Conservation (phyloP, 1,139 yeast genomes). For the Casaregolazyma suthepensis region DNA sequence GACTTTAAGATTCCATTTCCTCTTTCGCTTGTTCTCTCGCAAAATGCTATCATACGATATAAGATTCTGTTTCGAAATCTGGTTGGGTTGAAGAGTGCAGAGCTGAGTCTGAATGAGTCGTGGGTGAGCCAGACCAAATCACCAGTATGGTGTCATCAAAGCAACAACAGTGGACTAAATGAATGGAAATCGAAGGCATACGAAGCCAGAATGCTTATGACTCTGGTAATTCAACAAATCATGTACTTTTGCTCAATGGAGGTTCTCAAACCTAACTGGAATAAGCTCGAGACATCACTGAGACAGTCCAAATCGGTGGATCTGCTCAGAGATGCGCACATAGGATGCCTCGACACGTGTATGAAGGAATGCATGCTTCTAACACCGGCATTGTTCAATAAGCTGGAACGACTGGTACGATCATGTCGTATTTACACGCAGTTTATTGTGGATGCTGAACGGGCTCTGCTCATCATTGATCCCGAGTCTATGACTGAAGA, state of each 20-base stretch:
- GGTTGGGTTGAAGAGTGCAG: conserved; percentile 55
- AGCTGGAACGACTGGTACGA: conserved; percentile 34
- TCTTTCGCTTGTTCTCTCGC: conserved; percentile 63
- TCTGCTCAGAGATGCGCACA: conserved; percentile 45
- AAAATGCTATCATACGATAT: conserved; percentile 68
- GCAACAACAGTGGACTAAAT: conserved; percentile 39
- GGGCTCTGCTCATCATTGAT: conserved; percentile 27
- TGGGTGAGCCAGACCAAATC: conserved; percentile 73
- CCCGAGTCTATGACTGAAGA: conserved; percentile 38
- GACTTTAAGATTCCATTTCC: conserved; percentile 81
- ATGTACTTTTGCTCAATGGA: conserved; percentile 53
- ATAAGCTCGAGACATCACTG: conserved; percentile 34
- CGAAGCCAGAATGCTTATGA: conserved; percentile 56
- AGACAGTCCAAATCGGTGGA: conserved; percentile 42
- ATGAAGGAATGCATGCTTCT: conserved; percentile 66
- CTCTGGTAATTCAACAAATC: conserved; percentile 51
- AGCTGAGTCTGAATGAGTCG: conserved; percentile 52
- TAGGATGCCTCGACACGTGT: conserved; percentile 57
- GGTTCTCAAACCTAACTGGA: conserved; percentile 56
- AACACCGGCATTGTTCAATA: conserved; percentile 47
- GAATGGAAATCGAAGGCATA: conserved; percentile 57
- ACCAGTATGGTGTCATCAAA: conserved; percentile 55
- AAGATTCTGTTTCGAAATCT: conserved; percentile 75
- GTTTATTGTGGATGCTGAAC: conserved; percentile 6
- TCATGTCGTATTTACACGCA: conserved; percentile 29